Base-by-base conservation (phyloP, 768 basidiomycete species). In the Pleurotus eryngii region DNA sequence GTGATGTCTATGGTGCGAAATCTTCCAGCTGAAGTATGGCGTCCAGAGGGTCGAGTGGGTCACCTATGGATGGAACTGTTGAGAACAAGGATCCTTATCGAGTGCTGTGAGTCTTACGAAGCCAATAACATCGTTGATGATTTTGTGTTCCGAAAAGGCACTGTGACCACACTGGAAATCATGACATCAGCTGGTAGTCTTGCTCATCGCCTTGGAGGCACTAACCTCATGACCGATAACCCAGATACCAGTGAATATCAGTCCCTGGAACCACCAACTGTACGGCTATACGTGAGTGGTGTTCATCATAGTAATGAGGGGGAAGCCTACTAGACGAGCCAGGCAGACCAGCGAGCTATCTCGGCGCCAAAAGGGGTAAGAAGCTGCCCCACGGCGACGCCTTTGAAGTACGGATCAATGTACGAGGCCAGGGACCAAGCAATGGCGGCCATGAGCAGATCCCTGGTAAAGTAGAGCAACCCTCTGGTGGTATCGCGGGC, bases 211-310 rank as follows among this genome's bases (percentile, higher is more conserved):
- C 40, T 38, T 18, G 24, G 24, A 49, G 49, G 20, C 7, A 54
- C 67, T 22, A 54, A 80, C 81, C 67, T 84, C 82, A 58, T 84
- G 82, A 17, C 82, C 82, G 45, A 84, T 81, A 27, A 83, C 81
- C 81, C 81, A 84, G 39, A 83, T 73, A 5, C 81, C 82, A 3
- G 81, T 81, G 57, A 83, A 78, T 27, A 81, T 76, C n/a, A 83
- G 73, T 14, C 81, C 81, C 65, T 84, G 82, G 64, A 82, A 81
- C 82, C 81, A 84, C 81, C 82, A 84, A 62, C 81, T 82, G 55
- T 22, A 54, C 49, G 50, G 2, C 27, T 49, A 39, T 35, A 17
- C 54, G 9, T 58, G 56, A 11, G 42, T 35, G 20, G 51, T 12
- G 2, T 48, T 39, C 35, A 39, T 9, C 2, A 37, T 46, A 14